phyloP scores from a whole-genome alignment of 2,329 filamentous ascomycete genomes.

The Fusarium sp. region DNA sequence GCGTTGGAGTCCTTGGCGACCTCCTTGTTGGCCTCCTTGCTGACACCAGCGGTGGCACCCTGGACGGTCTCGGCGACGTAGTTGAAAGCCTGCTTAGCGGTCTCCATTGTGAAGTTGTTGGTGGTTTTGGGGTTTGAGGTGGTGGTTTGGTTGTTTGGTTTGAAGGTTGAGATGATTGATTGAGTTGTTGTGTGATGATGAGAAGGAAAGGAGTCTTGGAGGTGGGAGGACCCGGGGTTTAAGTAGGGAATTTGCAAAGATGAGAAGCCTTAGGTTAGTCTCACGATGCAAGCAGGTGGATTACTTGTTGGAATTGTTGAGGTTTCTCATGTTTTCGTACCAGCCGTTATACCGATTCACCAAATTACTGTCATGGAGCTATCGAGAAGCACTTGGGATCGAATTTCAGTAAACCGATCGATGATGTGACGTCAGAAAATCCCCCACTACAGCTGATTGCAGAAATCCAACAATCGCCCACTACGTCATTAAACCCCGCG shows the following conservation, averaged over 20 bases:
- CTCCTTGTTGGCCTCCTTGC: conserved; percentile 77
- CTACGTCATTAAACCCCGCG: conserved; percentile 34
- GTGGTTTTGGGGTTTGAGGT: conserved; percentile 27
- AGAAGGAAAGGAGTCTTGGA: neutral
- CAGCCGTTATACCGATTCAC: conserved; percentile 3
- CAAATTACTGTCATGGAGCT: neutral
- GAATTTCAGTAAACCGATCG: neutral
- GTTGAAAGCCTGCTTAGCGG: conserved; percentile 71
- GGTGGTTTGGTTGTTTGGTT: conserved; percentile 19
- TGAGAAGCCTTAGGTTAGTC: conserved; percentile 6
- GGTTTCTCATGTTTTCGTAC: neutral
- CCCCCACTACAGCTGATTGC: neutral
- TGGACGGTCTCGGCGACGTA: conserved; percentile 75
- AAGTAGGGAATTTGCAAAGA: conserved; percentile 26
- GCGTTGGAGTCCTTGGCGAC: conserved; percentile 72
- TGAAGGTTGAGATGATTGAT: conserved; percentile 27
- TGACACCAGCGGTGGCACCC: conserved; percentile 64
- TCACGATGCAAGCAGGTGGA: conserved; percentile 15
- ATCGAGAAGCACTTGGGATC: conserved; percentile 11
- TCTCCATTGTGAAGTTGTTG: conserved; percentile 58
- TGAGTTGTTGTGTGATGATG: conserved; percentile 25
- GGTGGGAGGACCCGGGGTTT: conserved; percentile 30
- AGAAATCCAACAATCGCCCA: neutral
- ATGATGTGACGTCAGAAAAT: conserved; percentile 27
- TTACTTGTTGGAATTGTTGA: neutral